Conservation (phyloP, 345 rosid species). For the Reutealis trisperma region DNA sequence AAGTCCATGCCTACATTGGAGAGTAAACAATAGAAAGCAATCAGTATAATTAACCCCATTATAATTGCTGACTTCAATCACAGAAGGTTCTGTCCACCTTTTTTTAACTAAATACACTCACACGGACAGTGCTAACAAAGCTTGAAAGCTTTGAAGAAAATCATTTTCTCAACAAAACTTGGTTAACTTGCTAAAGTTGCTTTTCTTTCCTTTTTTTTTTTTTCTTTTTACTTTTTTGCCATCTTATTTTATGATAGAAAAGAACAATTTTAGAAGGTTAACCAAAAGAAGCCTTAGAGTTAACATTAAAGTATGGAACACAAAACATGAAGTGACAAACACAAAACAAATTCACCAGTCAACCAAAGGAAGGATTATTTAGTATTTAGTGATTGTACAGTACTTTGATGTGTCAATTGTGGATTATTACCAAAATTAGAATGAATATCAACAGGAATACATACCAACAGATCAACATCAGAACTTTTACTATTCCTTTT, state of each 20-base stretch:
- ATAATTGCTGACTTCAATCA: background rate
- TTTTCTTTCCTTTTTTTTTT: no score
- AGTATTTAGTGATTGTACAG: background rate
- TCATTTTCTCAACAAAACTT: background rate
- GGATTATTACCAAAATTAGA: background rate
- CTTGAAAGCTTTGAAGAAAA: background rate
- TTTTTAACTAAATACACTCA: background rate
- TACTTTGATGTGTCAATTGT: background rate
- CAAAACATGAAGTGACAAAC: background rate
- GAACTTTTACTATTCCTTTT: slow-evolving; percentile 32
- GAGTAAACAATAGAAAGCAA: background rate
- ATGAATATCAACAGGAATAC: slow-evolving; percentile 18
- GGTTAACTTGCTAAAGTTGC: background rate
- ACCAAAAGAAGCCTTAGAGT: background rate
- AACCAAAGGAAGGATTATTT: background rate
- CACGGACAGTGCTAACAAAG: background rate
- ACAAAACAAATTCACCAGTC: background rate
- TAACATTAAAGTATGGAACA: background rate
- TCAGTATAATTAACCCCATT: background rate
- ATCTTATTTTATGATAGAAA: background rate
- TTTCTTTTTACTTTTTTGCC: background rate
- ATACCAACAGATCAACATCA: slow-evolving; percentile 55
- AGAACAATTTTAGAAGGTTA: background rate
- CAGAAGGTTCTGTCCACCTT: background rate
- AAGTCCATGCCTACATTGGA: background rate